Conservation (phyloP, 495 filamentous ascomycete species). For the Aspergillus haitiensis region DNA sequence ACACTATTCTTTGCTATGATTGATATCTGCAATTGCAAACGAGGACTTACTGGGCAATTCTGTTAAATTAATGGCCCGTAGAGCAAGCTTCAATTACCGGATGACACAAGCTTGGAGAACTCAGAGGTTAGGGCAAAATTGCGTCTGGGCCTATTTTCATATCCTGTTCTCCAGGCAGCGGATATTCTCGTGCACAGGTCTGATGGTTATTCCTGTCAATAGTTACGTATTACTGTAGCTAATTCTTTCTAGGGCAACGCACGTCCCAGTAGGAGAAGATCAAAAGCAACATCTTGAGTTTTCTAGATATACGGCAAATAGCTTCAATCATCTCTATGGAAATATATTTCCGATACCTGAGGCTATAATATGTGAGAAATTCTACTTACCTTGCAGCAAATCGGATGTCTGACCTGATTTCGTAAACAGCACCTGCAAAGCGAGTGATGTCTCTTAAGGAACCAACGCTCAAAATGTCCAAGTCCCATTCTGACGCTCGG, state of each 20-base stretch:
- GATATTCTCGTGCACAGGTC: slow-evolving; percentile 87
- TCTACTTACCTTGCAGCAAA: not conserved
- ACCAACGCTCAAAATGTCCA: slow-evolving; percentile 86
- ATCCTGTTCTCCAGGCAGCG: slow-evolving; percentile 92
- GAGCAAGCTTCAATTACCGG: slow-evolving; percentile 67
- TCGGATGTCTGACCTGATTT: slow-evolving; percentile 2
- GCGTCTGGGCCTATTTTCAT: slow-evolving; percentile 92
- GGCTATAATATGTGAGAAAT: slow-evolving; percentile 68
- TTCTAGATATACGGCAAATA: slow-evolving; percentile 74
- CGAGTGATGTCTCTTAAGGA: slow-evolving; percentile 86
- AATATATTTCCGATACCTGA: slow-evolving; percentile 64
- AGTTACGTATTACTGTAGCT: slow-evolving; percentile 20
- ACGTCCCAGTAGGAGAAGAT: slow-evolving; percentile 94
- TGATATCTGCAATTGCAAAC: not conserved
- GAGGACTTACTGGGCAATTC: not conserved
- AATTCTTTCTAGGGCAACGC: slow-evolving; percentile 62
- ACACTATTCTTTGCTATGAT: not conserved
- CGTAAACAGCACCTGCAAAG: slow-evolving; percentile 62
- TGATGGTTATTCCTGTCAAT: slow-evolving; percentile 13
- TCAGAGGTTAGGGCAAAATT: slow-evolving; percentile 55
- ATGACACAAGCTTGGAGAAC: slow-evolving; percentile 54
- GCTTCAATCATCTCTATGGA: slow-evolving; percentile 76
- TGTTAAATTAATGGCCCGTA: slow-evolving; percentile 31
- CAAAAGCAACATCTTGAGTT: slow-evolving; percentile 94
- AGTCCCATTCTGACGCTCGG: slow-evolving; percentile 67